Percentiles rank a stretch among this genome's conserved stretches.
Conservation (phyloP, 257 asterid genomes). For the Solanum dulcamara region DNA sequence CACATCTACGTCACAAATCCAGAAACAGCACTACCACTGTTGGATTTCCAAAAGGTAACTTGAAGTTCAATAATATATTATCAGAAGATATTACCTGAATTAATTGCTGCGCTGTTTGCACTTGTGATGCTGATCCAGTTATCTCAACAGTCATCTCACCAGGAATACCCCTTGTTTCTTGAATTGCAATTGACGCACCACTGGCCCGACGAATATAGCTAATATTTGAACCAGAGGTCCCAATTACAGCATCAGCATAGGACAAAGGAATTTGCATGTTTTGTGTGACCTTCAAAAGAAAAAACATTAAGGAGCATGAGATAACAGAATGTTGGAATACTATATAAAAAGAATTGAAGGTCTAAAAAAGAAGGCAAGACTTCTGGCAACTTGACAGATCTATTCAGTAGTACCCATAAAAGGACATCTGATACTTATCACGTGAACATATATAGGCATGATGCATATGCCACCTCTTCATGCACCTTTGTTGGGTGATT, state of each 20-base stretch:
- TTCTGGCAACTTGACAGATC: neutral
- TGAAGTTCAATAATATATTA: neutral
- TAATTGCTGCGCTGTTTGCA: conserved; percentile 80
- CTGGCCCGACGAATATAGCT: conserved; percentile 87
- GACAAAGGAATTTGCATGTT: conserved; percentile 78
- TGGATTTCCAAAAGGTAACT: neutral
- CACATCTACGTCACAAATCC: neutral
- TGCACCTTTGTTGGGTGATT: neutral
- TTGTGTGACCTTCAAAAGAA: conserved; percentile 43
- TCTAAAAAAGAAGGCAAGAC: neutral
- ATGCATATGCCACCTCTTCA: neutral
- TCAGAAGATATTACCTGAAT: conserved; percentile 47
- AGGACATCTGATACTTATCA: neutral
- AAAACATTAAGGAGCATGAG: neutral
- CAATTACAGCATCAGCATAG: conserved; percentile 82
- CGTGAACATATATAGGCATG: neutral
- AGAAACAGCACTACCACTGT: neutral
- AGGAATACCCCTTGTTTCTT: conserved; percentile 77
- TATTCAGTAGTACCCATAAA: neutral
- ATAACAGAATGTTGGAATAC: neutral
- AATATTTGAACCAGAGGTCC: conserved; percentile 74
- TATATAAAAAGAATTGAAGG: neutral
- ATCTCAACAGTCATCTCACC: conserved; percentile 94
- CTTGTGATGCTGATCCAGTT: conserved; percentile 78
- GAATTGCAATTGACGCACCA: conserved; percentile 81